Base-by-base conservation (phyloP, 2,329 filamentous ascomycete genomes). In the Cordyceps fumosorosea region DNA sequence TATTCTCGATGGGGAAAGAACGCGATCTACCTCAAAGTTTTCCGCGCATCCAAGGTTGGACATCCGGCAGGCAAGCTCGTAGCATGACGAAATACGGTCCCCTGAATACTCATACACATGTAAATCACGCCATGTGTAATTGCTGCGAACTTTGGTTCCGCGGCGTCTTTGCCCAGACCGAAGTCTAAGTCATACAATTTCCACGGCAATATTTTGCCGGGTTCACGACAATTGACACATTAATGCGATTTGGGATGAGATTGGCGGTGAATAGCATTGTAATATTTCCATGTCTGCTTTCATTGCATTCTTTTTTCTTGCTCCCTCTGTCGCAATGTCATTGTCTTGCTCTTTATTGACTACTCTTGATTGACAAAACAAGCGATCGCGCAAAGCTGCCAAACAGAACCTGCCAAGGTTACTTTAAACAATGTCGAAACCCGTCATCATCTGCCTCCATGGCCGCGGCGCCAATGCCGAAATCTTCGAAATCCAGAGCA, bases 401-500 rank as follows among this genome's bases (percentile, higher is more conserved):
- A n/a, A n/a, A n/a, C n/a, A n/a, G n/a, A n/a, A n/a, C n/a, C n/a
- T n/a, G n/a, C n/a, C n/a, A n/a, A n/a, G n/a, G n/a, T n/a, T n/a
- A n/a, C n/a, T 16, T 16, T 44, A 11, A 37, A 24, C 18, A 14
- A 60, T 53, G 48, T 24, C 48, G 16, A 60, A 60, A 12, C 56
- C 56, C n/a, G 14, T 26, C 3, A 52, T 60, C 11, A n/a, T 60
- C 34, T 60, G 56, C 7, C 34, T 60, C 2, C 56, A 60, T 29
- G 56, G 56, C 24, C 56, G 56, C 6, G 56, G 56, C 7, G 37
- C 56, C 32, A 51, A 51, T 22, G 56, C 56, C 8, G 48, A 51
- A 16, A 60, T 60, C 20, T 60, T 60, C 14, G 56, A 60, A 32
- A 60, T 60, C 16, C 56, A 60, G 32, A 45, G 47, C 34, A 60